Base-by-base conservation (phyloP, 129 eudicot species). In the Dittrichia graveolens region DNA sequence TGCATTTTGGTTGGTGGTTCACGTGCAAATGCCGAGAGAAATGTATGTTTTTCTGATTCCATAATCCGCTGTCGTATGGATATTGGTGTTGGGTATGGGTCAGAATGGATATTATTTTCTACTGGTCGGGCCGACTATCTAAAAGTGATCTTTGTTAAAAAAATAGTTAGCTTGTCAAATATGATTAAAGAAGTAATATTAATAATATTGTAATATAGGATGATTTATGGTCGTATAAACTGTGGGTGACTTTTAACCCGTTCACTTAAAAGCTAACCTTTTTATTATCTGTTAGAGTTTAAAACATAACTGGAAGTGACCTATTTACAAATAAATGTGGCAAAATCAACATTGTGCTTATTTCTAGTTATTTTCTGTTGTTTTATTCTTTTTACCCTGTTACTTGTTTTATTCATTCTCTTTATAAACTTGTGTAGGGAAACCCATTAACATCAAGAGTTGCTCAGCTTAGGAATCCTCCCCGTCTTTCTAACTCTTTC, bases 1-100 rank as follows among this genome's bases (percentile, higher is more conserved):
- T 94, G 99, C 72, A 56, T 81, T 74, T 71, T 88, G 75, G 93
- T 94, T 70, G 99, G 99, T 63, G 97, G 96, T 64, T 84, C 96
- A 47, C 89, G 87, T 37, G 83, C 85, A 14, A 83, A 84, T 71
- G 87, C 96, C 56, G 94, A 90, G 72, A 84, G 89, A 76, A 90
- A 84, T 81, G 99, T 94, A 83, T 62, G 91, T 48, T 54, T 40
- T 4, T 39, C 3, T 74, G 48, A 63, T n/a, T 68, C 31, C 55
- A 6, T 72, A 12, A 38, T 79, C 7, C 15, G 6, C 38, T 3
- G 14, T 38, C 13, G 48, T 7, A 34, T 61, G n/a, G 47, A 6
- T 7, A 61, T 39, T 61, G 47, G 13, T 61, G 48, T n/a, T 39
- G 31, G 13, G 48, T 40, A 39, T 38, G 1, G 34, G 3, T 61